Evolutionary conservation across 129 eudicot genomes (phyloP), one percentile per base, ranked within the genome.

Genomic region (Tagetes erecta): DNA sequence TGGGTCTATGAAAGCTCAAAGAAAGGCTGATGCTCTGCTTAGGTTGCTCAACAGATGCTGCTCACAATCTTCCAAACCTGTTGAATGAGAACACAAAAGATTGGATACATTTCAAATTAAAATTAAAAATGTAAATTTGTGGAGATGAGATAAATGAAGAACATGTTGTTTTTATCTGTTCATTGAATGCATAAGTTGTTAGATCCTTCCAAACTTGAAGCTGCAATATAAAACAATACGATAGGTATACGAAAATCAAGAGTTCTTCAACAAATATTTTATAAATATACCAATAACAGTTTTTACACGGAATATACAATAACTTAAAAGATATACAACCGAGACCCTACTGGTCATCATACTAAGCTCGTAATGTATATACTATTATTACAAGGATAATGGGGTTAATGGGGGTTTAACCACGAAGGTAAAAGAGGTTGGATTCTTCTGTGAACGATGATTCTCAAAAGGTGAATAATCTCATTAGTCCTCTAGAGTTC

Each of bases 41-140:
- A 87, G 89, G 84, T 74, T 86, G 84, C 97, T 92, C 76, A 87
- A 85, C 62, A 80, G 96, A 92, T 87, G 87, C 80, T 89, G 91
- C 87, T 84, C 83, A 35, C 89, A 78, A 70, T 75, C 86, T 77
- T 72, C 73, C 66, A 69, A 74, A 76, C 84, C 88, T 86, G 84
- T 81, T 37, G 84, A 68, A 81, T 84, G 74, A 78, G 82, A 71
- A 73, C 67, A 60, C 27, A 59, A 36, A 2, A 67, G 53, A 50
- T 70, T 9, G 64, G 58, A 62, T 74, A 66, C 27, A 72, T 39
- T 71, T 76, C 11, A 45, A 20, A 63, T 37, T 46, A 46, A 72
- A 59, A 20, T 40, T 53, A 36, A 42, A 82, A 60, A 50, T 81
- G 85, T 77, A 79, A 64, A 86, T 74, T 78, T n/a, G 63, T 78